Evolutionary conservation across 345 rosid genomes (phyloP).

Genomic region (Noccaea caerulescens): DNA sequence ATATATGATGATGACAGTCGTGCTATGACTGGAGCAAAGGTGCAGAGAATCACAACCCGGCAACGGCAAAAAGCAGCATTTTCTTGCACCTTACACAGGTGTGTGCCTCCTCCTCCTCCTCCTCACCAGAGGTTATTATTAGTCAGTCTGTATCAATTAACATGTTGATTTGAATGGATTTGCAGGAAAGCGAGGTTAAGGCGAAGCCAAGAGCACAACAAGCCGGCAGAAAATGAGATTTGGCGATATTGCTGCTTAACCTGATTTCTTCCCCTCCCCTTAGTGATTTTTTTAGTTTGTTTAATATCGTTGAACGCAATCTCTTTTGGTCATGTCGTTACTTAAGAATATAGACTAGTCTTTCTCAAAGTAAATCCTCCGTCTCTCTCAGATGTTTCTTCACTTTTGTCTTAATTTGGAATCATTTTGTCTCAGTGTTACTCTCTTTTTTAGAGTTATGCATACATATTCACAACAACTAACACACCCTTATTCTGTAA

Average conservation of each 20-base stretch:
- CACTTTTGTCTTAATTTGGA: neutral
- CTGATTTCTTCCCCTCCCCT: neutral
- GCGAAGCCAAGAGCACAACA: constrained; percentile 74
- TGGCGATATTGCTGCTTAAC: neutral
- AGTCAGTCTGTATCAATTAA: neutral
- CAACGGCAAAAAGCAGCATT: constrained; percentile 43
- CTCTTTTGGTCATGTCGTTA: too few species aligned
- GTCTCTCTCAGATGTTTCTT: constrained; percentile 1
- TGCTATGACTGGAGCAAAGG: constrained; percentile 98
- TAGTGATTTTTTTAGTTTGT: neutral
- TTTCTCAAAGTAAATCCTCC: constrained; percentile 8
- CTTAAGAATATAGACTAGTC: neutral
- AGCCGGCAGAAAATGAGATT: constrained; percentile 55
- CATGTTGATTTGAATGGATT: constrained; percentile 4
- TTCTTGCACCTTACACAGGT: constrained; percentile 47
- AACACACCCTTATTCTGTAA: too few species aligned
- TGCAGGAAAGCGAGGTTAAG: constrained; percentile 86
- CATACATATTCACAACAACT: too few species aligned
- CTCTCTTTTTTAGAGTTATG: too few species aligned
- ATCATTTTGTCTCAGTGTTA: too few species aligned
- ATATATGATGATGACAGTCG: constrained; percentile 11
- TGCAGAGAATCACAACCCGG: constrained; percentile 50
- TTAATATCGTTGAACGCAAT: neutral
- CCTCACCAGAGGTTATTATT: neutral
- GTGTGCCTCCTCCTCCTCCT: neutral